Base-by-base conservation (phyloP, 139 green algal species). In the Zygnema cylindricum region DNA sequence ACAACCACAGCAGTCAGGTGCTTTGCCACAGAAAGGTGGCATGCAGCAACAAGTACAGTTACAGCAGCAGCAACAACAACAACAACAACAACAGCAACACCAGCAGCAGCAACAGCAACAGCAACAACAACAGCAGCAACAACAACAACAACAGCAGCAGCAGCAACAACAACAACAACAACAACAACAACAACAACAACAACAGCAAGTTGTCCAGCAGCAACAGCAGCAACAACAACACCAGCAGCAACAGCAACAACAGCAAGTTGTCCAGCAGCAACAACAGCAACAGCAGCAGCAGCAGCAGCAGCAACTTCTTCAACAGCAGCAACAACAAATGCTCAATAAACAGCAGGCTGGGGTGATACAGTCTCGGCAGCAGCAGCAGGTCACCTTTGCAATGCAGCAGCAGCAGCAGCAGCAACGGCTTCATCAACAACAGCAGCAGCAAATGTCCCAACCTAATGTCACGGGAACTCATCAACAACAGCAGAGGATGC, bases 231-330 rank as follows among this genome's bases (percentile, higher is more conserved):
- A 83, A 1, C 76, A 83, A 55, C 76, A 83, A 11, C 76, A 83
- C 30, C 76, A 83, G 0, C 76, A 83, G 1, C 76, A 83, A 55
- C n/a, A 83, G 32, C 76, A 83, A 55, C 76, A 83, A 7, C 76
- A 83, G 3, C 76, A 83, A 33, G 33, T 81, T 39, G 40, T 81
- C 33, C 79, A 84, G 21, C 79, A 83, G 0, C 79, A 84, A 11
- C 79, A 86, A 42, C 79, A 86, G 1, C 79, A 84, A 1, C 79
- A 82, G 1, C 79, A 85, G 77, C 77, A 85, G 1, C 77, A 85
- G 77, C 77, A 79, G 3, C 77, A 85, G 1, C 77, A 85, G 1
- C 77, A 85, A 35, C 76, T 75, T 33, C 76, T 75, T 32, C 76
- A 83, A 55, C 76, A 76, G 1, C 76, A 83, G 76, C 76, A 83